Conservation (phyloP, 495 filamentous ascomycete species). For the Bacidia gigantensis region DNA sequence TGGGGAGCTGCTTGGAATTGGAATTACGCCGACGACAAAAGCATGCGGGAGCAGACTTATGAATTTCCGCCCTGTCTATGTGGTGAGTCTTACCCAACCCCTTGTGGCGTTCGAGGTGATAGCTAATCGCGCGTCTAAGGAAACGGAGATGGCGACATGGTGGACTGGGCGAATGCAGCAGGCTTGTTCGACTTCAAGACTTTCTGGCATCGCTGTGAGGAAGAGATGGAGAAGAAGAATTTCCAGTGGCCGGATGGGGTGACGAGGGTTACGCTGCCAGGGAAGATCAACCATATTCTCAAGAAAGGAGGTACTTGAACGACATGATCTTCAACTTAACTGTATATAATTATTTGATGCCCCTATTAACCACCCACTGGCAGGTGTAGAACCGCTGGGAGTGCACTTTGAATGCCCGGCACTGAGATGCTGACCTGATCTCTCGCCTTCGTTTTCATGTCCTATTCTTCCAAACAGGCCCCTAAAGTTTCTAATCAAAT, state of each 20-base stretch:
- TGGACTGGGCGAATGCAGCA: not conserved
- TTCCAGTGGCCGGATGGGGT: conserved; percentile 8
- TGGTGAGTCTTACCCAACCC: not conserved
- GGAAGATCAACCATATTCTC: no score
- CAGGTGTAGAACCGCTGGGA: no score
- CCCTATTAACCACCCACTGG: no score
- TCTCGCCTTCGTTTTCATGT: no score
- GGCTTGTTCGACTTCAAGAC: conserved; percentile 5
- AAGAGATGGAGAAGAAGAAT: not conserved
- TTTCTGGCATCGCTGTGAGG: not conserved
- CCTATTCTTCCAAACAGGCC: no score
- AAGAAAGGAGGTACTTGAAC: no score
- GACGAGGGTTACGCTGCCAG: not conserved
- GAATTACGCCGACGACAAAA: conserved; percentile 2
- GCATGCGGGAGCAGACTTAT: not conserved
- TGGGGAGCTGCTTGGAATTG: conserved; percentile 5
- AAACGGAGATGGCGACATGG: not conserved
- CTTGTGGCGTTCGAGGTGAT: not conserved
- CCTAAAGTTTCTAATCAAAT: no score
- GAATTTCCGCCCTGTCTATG: conserved; percentile 1
- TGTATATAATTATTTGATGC: no score
- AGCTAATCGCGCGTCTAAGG: not conserved
- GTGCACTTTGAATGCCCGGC: no score
- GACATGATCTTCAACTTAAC: no score
- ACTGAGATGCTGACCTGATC: no score